A percentile compares a stretch with the other conserved stretches of the same genome.
Evolutionary conservation across 176 grass and related monocot species (phyloP).

Genomic region (Metroxylon sagu): DNA sequence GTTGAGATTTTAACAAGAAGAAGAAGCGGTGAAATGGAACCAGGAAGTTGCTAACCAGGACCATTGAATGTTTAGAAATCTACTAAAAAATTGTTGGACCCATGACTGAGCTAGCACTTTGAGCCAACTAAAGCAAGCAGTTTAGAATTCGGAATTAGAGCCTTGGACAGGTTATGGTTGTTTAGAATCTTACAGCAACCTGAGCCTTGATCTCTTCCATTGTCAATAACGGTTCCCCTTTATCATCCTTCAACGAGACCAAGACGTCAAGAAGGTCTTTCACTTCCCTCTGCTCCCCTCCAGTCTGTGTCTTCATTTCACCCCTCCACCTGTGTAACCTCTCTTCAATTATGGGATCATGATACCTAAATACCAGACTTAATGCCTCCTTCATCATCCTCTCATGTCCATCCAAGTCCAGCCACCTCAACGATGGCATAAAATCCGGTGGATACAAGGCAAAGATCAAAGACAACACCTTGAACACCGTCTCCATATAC

Average conservation of each 20-base stretch:
- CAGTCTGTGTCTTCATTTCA: not conserved
- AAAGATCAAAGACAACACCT: slow-evolving; percentile 12
- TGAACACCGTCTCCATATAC: slow-evolving; percentile 27
- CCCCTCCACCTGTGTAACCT: slow-evolving; percentile 16
- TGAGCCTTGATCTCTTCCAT: slow-evolving; percentile 35
- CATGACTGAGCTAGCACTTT: too few relatives aligned
- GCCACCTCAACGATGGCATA: slow-evolving; percentile 16
- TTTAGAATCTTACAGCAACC: slow-evolving; percentile 5
- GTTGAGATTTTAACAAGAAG: too few relatives aligned
- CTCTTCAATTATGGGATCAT: slow-evolving; percentile 30
- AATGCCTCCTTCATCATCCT: slow-evolving; percentile 7
- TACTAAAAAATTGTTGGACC: too few relatives aligned
- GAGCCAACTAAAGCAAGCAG: too few relatives aligned
- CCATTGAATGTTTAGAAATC: too few relatives aligned
- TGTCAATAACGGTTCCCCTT: slow-evolving; percentile 15
- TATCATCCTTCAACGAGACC: slow-evolving; percentile 9
- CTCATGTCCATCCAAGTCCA: slow-evolving; percentile 41
- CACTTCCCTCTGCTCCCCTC: slow-evolving; percentile 3
- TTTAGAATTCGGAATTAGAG: too few relatives aligned
- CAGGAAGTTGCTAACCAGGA: too few relatives aligned
- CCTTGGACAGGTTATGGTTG: too few relatives aligned
- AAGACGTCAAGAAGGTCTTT: slow-evolving; percentile 39
- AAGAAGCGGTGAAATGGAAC: too few relatives aligned
- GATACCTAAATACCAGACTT: slow-evolving; percentile 4
- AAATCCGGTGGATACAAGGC: slow-evolving; percentile 38